Conservation (phyloP, 495 filamentous ascomycete genomes). For the Penicilliopsis zonata region DNA sequence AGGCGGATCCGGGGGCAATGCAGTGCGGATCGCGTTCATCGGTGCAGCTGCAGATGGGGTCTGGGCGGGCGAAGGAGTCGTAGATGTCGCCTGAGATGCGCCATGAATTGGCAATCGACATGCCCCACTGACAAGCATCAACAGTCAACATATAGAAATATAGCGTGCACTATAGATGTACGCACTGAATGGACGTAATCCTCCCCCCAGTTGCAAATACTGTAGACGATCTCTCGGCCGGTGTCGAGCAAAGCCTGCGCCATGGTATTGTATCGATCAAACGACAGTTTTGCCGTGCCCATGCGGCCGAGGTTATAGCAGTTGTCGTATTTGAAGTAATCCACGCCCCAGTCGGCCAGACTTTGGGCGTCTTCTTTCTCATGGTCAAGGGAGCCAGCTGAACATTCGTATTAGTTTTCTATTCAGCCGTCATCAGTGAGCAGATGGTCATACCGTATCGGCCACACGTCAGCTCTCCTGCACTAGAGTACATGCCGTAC, state of each 20-base stretch:
- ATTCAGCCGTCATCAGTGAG: conserved; percentile 18
- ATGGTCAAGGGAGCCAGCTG: conserved; percentile 38
- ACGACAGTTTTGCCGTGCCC: conserved; percentile 29
- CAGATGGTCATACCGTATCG: background rate
- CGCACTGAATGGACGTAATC: conserved; percentile 13
- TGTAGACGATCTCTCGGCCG: conserved; percentile 46
- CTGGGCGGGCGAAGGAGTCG: conserved; percentile 14
- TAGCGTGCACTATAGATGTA: too few relatives aligned
- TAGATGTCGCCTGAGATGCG: conserved; percentile 41
- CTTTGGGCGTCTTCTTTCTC: conserved; percentile 46
- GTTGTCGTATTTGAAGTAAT: conserved; percentile 58
- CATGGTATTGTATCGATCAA: conserved; percentile 44
- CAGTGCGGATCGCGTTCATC: conserved; percentile 25
- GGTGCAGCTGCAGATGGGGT: conserved; percentile 15
- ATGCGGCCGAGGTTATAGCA: conserved; percentile 43
- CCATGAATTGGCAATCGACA: conserved; percentile 41
- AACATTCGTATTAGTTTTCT: too few relatives aligned
- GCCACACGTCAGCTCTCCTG: conserved; percentile 20
- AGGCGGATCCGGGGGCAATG: conserved; percentile 35
- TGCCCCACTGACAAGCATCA: conserved; percentile 40
- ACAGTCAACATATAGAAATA: too few relatives aligned
- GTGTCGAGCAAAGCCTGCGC: conserved; percentile 41
- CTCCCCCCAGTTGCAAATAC: conserved; percentile 43
- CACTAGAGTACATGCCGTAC: conserved; percentile 32
- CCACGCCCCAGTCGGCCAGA: conserved; percentile 48